Evolutionary conservation across 2,329 filamentous ascomycete species (phyloP).

Genomic region (Magnaporthiopsis rhizophila): DNA sequence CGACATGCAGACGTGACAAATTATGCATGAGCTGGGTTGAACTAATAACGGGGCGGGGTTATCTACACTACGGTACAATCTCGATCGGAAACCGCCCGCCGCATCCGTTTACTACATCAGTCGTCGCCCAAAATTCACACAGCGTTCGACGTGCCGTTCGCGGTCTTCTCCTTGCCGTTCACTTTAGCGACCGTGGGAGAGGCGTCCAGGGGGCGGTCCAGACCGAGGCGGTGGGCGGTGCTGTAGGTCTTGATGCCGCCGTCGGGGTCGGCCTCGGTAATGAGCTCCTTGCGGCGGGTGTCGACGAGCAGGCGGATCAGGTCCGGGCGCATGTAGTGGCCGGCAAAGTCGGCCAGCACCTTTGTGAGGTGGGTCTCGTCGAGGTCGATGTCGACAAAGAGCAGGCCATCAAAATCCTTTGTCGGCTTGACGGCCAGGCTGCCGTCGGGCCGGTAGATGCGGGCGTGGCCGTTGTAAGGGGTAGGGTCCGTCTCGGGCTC

Average conservation of each 20-base stretch:
- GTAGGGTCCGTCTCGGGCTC: constrained; percentile 10
- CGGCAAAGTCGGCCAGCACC: constrained; percentile 35
- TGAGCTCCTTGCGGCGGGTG: constrained; percentile 38
- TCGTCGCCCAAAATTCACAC: background rate
- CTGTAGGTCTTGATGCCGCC: constrained; percentile 27
- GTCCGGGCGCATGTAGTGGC: constrained; percentile 44
- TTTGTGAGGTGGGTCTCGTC: constrained; percentile 27
- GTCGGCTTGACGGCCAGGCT: constrained; percentile 10
- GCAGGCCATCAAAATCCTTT: constrained; percentile 18
- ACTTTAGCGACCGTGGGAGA: too few species aligned
- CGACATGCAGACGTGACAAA: too few species aligned
- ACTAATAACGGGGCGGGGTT: too few species aligned
- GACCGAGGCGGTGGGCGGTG: constrained; percentile 1
- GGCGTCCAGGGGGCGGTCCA: constrained; percentile 1
- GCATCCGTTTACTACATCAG: too few species aligned
- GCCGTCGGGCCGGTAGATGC: constrained; percentile 16
- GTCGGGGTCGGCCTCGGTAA: constrained; percentile 30
- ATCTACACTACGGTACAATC: too few species aligned
- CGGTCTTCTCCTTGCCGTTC: background rate
- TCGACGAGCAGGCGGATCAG: constrained; percentile 40
- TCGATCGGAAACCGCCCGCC: too few species aligned
- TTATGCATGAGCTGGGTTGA: too few species aligned
- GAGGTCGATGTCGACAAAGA: constrained; percentile 30
- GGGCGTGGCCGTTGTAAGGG: constrained; percentile 15
- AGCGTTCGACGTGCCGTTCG: background rate